These are phyloP conservation scores for Boletus edulis DNA, from an alignment of 768 basidiomycete species.

Conservation along the genomic window DNA sequence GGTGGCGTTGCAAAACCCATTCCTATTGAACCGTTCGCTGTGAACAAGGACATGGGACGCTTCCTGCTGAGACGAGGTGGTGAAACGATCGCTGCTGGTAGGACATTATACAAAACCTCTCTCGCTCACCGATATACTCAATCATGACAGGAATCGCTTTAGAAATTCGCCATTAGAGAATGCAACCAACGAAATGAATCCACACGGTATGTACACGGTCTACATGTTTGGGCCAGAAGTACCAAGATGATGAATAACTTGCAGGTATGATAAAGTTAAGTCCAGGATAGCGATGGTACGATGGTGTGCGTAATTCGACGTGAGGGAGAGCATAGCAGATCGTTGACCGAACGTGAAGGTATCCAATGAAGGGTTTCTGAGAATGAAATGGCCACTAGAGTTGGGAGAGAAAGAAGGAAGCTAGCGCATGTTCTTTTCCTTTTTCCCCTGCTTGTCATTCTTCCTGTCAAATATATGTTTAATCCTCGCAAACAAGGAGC, in stretches of 20 bases:
- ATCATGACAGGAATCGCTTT: conserved; percentile 42
- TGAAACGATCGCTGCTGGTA: conserved; percentile 93
- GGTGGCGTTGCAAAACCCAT: conserved; percentile 53
- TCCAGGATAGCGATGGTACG: conserved; percentile 12
- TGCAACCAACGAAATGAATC: conserved; percentile 1
- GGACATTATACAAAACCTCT: conserved; percentile 9
- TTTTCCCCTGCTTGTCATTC: conserved; percentile 38
- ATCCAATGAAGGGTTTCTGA: neutral
- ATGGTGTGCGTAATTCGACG: conserved; percentile 8
- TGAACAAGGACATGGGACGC: conserved; percentile 96
- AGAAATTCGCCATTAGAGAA: conserved; percentile 34
- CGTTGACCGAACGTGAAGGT: conserved; percentile 8
- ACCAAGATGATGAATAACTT: conserved; percentile 7
- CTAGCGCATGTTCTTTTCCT: conserved; percentile 30
- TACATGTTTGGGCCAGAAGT: conserved; percentile 7
- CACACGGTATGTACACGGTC: conserved; percentile 16
- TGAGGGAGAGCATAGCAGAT: conserved; percentile 17
- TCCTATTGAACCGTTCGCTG: conserved; percentile 81
- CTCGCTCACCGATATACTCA: neutral
- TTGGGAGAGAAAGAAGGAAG: neutral
- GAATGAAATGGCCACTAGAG: neutral
- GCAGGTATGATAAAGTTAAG: conserved; percentile 20
- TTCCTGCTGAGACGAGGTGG: conserved; percentile 84
- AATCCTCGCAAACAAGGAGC: conserved; percentile 51
- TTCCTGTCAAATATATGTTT: conserved; percentile 54